Evolutionary conservation across 148 eudicot species (phyloP).

Genomic region (Persicaria maculosa): DNA sequence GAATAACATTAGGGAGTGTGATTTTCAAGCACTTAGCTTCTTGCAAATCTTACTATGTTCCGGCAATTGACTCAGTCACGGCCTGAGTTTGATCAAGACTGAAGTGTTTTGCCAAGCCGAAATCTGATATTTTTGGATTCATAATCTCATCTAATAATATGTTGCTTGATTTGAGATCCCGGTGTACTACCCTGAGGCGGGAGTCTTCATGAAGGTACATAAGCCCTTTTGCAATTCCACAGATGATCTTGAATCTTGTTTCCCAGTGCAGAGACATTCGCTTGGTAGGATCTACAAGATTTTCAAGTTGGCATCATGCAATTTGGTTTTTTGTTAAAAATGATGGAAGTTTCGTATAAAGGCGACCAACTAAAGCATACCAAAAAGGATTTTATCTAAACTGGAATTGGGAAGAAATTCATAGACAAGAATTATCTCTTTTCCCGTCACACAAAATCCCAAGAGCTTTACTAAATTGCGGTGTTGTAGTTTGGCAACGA

Average conservation of each 20-base stretch:
- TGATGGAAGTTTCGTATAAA: too few species aligned
- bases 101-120: slow-evolving; percentile 33
- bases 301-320: too few species aligned
- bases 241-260: slow-evolving; percentile 11
- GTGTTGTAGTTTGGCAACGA: too few species aligned
- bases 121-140: slow-evolving; percentile 34
- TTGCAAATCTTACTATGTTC: slow-evolving; percentile 10
- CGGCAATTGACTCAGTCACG: slow-evolving; percentile 14
- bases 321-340: too few species aligned
- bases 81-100: slow-evolving; percentile 20
- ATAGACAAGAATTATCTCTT: too few species aligned
- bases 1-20: slow-evolving; percentile 19
- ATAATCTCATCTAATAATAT: slow-evolving; percentile 24
- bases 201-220: slow-evolving; percentile 29
- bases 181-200: slow-evolving; percentile 20
- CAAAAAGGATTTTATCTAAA: too few species aligned
- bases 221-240: slow-evolving; percentile 17
- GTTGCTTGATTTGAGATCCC: slow-evolving; percentile 31
- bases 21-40: slow-evolving; percentile 28
- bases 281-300: slow-evolving; percentile 10
- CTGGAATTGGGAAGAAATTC: too few species aligned
- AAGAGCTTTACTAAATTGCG: too few species aligned
- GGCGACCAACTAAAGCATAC: too few species aligned
- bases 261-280: slow-evolving; percentile 8
- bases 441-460: too few species aligned